Base-by-base conservation (phyloP, 2,329 filamentous ascomycete species). In the Cladosporium sphaerospermum region DNA sequence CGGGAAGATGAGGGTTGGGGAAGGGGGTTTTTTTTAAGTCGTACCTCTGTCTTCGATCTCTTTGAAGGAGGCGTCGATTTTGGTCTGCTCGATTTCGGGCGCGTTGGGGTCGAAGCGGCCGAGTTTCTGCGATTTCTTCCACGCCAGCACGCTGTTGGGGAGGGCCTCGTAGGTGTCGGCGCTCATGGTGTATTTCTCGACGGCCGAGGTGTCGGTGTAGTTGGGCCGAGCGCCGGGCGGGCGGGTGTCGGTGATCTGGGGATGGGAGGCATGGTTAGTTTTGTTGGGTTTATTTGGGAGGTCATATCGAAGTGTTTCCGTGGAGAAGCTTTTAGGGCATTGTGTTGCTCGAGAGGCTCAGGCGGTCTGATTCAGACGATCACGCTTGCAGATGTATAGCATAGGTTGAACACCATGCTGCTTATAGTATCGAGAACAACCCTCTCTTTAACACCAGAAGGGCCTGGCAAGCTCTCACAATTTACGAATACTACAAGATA, bases 111-210 rank as follows among this genome's bases (percentile, higher is more conserved):
- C 89, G 72, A 99, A 99, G 34, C 93, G 88, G 47, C 93, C 93
- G n/a, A 97, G 81, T 69, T 95, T 91, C 70, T 96, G 85, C n/a
- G 83, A 76, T 73, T 88, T 92, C 74, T 99, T 99, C 90, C 90
- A 97, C 5, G 91, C 88, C 19, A 96, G 80, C 11, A 99, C 93
- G 3, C 87, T 92, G 71, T 96, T 89, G 41, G 83, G 77, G 66
- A 91, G 89, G 64, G 83, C 82, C 68, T 90, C 89, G 72, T 99
- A 99, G 66, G 91, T 86, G 46, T 85, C 79, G 49, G 80, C 77
- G n/a, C 90, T 88, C 79, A 99, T 86, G 57, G 86, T 82, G 70
- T 93, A 97, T 74, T 96, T 96, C 53, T 90, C 83, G 4, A 96
- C 89, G 9, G 82, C 79, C 41, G 86, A 86, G 42, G 87, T 80